A percentile compares a stretch with the other conserved stretches of the same genome.
Evolutionary conservation across 2,329 filamentous ascomycete genomes (phyloP).

Genomic region (Tolypocladium inflatum): DNA sequence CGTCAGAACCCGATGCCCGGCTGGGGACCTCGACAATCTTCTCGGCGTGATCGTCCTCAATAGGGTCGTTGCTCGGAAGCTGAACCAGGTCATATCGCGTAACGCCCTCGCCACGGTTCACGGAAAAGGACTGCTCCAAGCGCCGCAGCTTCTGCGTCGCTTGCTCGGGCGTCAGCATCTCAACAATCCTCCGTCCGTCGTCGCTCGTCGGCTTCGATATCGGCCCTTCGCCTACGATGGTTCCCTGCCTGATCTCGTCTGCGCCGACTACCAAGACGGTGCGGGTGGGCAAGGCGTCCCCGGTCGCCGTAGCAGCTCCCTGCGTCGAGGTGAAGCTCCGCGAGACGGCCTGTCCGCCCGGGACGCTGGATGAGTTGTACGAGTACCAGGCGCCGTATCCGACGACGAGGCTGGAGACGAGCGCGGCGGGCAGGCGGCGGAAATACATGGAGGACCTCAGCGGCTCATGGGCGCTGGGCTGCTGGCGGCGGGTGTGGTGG

Average conservation of each 20-base stretch:
- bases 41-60: constrained; percentile 96
- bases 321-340: constrained; percentile 33
- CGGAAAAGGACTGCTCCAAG: constrained; percentile 84
- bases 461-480: constrained; percentile 36
- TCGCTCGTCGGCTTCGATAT: constrained; percentile 83
- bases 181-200: constrained; percentile 74
- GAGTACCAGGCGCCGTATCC: constrained; percentile 71
- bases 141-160: constrained; percentile 80
- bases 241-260: constrained; percentile 81
- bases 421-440: constrained; percentile 55
- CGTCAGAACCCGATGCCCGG: constrained; percentile 29
- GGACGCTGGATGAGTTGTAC: constrained; percentile 39
- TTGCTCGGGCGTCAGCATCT: constrained; percentile 95
- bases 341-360: constrained; percentile 21
- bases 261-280: constrained; percentile 82
- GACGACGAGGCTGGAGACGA: constrained; percentile 58
- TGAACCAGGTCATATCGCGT: constrained; percentile 93
- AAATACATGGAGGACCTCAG: constrained; percentile 67
- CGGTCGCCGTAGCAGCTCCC: constrained; percentile 10
- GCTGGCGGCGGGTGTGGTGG: constrained; percentile 14
- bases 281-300: constrained; percentile 38
- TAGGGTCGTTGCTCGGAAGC: constrained; percentile 91
- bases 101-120: constrained; percentile 83
- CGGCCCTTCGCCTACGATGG: constrained; percentile 75
- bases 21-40: constrained; percentile 89